Evolutionary conservation across 116 monocot genomes (phyloP), one percentile per base, ranked within the genome.

Genomic region (Posidonia oceanica): DNA sequence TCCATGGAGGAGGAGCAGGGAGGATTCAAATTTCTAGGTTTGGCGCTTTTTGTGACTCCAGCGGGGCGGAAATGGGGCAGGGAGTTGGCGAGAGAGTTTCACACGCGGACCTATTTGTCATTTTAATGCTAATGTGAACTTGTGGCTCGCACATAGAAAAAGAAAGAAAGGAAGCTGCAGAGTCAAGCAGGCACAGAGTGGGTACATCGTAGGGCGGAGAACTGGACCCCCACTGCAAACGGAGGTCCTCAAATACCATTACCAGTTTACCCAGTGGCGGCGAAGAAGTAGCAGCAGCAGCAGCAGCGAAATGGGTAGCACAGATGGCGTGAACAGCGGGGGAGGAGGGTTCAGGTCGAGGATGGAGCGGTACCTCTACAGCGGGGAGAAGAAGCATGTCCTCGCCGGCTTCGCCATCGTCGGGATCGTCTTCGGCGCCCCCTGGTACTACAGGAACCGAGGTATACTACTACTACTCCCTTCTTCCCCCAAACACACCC

Each of bases 331-430:
- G 42, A 42, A 18, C 42, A 66, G 56, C 38, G 61, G 63, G 29
- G 52, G 29, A 23, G 72, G 36, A 22, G 89, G 89, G 39, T 87
- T 90, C 61, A 69, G 80, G 16, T 70, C 76, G 42, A 74, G 71
- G 73, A 23, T 88, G 40, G 86, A 86, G 23, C 77, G 82, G 67
- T 90, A 64, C 79, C 66, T 94, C 21, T 94, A 94, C 77, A 94
- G 94, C 76, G 94, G 94, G 20, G 87, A 94, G 23, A 90, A 85
- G 83, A 94, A 90, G 84, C 94, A 94, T 75, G 94, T 94, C 11
- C 69, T 90, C 71, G 84, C 78, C 29, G 94, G 94, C 70, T 80
- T 94, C 82, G 81, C 80, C 69, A 73, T 90, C 80, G 73, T 90
- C 84, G 71, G 83, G 59, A 79, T 81, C 66, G 52, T 94, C 68